Conservation (phyloP, 192 early-diverging fungal species). For the Mortierella antarctica region DNA sequence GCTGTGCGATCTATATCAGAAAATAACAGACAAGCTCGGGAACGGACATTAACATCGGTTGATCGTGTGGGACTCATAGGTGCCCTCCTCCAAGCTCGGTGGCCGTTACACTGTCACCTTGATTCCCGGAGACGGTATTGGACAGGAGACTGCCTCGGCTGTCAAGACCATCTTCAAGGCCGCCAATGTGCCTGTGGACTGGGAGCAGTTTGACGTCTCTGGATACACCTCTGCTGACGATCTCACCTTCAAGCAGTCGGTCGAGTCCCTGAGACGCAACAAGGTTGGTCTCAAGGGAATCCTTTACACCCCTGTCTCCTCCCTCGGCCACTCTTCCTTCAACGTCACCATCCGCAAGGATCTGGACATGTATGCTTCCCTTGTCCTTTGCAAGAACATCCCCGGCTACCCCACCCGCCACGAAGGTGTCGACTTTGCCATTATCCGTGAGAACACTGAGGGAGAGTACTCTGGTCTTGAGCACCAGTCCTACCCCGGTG, state of each 20-base stretch:
- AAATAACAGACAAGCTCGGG: background rate
- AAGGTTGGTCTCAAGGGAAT: conserved; percentile 98
- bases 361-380: conserved; percentile 97
- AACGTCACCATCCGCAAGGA: conserved; percentile 98
- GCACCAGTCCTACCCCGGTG: conserved; percentile 97
- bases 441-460: conserved; percentile 99
- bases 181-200: conserved; percentile 93
- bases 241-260: conserved; percentile 85
- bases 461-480: conserved; percentile 99
- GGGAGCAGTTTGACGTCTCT: conserved; percentile 97
- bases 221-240: conserved; percentile 89
- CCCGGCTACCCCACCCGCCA: conserved; percentile 88
- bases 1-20: background rate
- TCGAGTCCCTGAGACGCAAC: conserved; percentile 93
- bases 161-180: conserved; percentile 97
- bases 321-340: conserved; percentile 91
- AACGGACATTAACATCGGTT: background rate
- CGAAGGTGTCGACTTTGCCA: conserved; percentile 96
- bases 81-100: conserved; percentile 78
- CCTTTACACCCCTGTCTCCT: conserved; percentile 88
- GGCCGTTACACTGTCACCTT: conserved; percentile 96
- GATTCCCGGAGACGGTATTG: conserved; percentile 99
- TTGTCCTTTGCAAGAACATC: conserved; percentile 92
- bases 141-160: conserved; percentile 89
- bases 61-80: conserved; percentile 25